Evolutionary conservation across 2,329 filamentous ascomycete species (phyloP), one percentile per base, ranked within the genome.

Genomic region (Fusarium redolens): DNA sequence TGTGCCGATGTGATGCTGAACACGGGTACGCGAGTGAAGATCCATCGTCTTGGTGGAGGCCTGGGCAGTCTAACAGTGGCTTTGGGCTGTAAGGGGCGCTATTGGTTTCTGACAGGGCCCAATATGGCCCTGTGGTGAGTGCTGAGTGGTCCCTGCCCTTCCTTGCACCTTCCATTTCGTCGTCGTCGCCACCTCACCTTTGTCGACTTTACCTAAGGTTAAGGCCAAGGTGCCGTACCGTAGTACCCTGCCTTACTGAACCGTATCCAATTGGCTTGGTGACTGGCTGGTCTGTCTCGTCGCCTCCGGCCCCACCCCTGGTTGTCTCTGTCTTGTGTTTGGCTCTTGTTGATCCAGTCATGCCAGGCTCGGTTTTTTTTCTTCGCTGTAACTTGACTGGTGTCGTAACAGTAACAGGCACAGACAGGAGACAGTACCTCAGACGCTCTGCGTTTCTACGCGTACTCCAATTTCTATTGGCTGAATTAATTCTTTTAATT

Each of bases 41-140:
- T 76, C 72, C 69, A 73, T 75, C 52, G 48, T 57, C 48, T 45
- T 44, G 28, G 37, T 67, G 68, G 69, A 60, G 54, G 35, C 20
- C 45, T 72, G 54, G 68, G 20, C 44, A 52, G 17, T 37, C 17
- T n/a, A 25, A 18, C 50, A 52, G 35, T 56, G 54, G 37, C 48
- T 59, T 59, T 40, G 47, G 28, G 35, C 30, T 47, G 22, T 5
- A 22, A 38, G 43, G 33, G 30, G 20, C 28, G 33, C 43, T 54
- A 72, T 73, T 73, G 70, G 70, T 45, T 71, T 45, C 30, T 35
- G 30, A 48, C 44, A 41, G 35, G 38, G 65, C 47, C 28, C 30
- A 48, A 43, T 35, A 35, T 37, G 50, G 51, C 22, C 41, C 43
- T 52, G 33, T 52, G 33, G 50, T 52, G 33, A 52, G 33, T 52